phyloP scores from a whole-genome alignment of 352 stramenopile species.

The Elongisporangium undulatum region DNA sequence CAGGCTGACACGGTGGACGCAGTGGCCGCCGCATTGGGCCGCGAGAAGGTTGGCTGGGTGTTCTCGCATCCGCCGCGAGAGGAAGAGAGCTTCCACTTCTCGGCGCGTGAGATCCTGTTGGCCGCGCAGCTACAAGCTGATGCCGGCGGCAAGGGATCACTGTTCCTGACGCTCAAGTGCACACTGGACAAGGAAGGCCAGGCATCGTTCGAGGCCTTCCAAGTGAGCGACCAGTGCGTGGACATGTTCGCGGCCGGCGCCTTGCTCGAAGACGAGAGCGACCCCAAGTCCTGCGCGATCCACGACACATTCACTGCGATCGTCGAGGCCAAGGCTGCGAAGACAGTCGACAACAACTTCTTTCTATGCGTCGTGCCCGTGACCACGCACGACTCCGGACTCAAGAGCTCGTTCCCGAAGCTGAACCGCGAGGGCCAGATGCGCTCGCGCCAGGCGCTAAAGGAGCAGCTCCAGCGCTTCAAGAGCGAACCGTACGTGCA shows the following conservation, averaged over 20 bases:
- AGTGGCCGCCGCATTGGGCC: constrained; percentile 84
- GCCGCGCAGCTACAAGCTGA: constrained; percentile 95
- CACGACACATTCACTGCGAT: constrained; percentile 97
- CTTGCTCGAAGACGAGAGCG: constrained; percentile 80
- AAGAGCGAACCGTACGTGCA: constrained; percentile 70
- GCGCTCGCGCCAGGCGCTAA: constrained; percentile 90
- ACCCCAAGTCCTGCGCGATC: constrained; percentile 91
- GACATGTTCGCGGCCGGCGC: constrained; percentile 97
- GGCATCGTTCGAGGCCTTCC: constrained; percentile 95
- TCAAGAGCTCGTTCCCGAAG: constrained; percentile 93
- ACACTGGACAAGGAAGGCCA: constrained; percentile 92
- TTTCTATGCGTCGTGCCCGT: constrained; percentile 97
- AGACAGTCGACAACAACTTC: constrained; percentile 96
- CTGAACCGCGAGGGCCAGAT: constrained; percentile 85
- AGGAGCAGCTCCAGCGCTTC: constrained; percentile 86
- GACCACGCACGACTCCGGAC: constrained; percentile 89
- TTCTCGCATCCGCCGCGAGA: constrained; percentile 96
- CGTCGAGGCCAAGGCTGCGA: constrained; percentile 92
- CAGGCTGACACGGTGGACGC: constrained; percentile 79
- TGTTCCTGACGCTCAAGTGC: constrained; percentile 96
- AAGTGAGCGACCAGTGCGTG: constrained; percentile 96
- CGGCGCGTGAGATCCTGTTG: constrained; percentile 85
- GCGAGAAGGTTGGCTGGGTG: constrained; percentile 96
- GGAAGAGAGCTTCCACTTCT: constrained; percentile 94
- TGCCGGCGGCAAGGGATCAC: constrained; percentile 90